Percentiles rank a stretch among this genome's conserved stretches.
phyloP scores from a whole-genome alignment of 345 rosid genomes.

The Carallia pectinifolia region DNA sequence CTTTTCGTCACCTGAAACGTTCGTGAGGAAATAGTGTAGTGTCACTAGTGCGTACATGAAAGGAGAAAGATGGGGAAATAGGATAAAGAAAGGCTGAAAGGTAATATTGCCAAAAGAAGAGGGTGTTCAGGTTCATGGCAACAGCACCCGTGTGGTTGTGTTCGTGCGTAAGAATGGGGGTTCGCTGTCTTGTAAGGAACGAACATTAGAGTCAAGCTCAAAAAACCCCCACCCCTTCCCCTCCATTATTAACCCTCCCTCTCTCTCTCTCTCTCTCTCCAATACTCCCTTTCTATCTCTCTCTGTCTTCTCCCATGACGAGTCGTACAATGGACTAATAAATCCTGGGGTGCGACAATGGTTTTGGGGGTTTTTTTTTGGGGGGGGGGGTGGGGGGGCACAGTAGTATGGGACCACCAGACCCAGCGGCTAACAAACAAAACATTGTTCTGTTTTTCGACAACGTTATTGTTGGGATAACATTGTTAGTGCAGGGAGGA shows the following conservation, averaged over 20 bases:
- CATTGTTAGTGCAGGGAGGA: no score
- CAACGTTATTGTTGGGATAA: no score
- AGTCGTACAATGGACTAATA: constrained; percentile 3
- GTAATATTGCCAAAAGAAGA: constrained; percentile 20
- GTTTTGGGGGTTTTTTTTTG: no score
- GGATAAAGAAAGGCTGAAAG: not conserved
- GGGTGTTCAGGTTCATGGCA: constrained; percentile 21
- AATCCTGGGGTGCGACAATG: constrained; percentile 15
- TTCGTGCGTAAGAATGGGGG: constrained; percentile 19
- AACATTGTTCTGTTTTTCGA: no score
- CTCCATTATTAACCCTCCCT: not conserved
- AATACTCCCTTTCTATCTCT: no score
- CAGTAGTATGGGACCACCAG: not conserved
- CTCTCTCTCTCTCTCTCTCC: not conserved
- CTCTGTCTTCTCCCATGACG: not conserved
- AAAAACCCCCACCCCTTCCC: not conserved
- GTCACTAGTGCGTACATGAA: not conserved
- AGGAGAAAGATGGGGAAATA: not conserved
- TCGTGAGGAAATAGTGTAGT: no score
- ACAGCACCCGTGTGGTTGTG: constrained; percentile 28
- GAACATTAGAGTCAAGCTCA: constrained; percentile 22
- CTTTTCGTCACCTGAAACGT: no score
- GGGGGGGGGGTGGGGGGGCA: no score
- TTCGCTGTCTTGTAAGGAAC: constrained; percentile 22
- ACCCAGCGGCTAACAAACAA: not conserved